phyloP scores from a whole-genome alignment of 768 basidiomycete species.

The Russula earlei region DNA sequence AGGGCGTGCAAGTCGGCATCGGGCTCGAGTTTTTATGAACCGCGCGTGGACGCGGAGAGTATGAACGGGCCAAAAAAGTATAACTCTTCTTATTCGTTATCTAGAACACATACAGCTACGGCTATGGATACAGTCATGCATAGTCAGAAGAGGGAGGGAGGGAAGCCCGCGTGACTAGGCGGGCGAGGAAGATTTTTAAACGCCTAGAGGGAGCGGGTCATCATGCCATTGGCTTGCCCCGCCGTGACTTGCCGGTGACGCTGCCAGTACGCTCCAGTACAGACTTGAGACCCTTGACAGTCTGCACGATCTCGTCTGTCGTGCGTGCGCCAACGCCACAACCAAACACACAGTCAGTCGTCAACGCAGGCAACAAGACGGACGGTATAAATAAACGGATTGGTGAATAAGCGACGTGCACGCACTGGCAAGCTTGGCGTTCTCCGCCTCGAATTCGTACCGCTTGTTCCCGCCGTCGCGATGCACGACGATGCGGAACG shows the following conservation, averaged over 20 bases:
- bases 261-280: conserved; percentile 58
- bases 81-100: conserved; percentile 5
- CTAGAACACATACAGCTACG: conserved; percentile 7
- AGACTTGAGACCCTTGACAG: conserved; percentile 54
- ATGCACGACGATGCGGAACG: conserved; percentile 85
- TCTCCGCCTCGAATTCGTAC: conserved; percentile 97
- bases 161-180: background rate
- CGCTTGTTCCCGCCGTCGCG: conserved; percentile 68
- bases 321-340: background rate
- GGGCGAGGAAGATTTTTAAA: background rate
- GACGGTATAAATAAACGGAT: too few species aligned
- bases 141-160: background rate
- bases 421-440: conserved; percentile 66
- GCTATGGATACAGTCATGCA: conserved; percentile 12
- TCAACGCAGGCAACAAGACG: background rate
- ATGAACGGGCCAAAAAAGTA: background rate
- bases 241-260: conserved; percentile 43
- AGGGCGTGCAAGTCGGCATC: conserved; percentile 74
- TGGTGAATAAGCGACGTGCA: conserved; percentile 6
- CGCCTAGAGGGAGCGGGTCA: background rate
- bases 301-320: conserved; percentile 69
- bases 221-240: conserved; percentile 41
- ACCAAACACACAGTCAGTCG: background rate
- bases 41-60: background rate
- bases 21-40: conserved; percentile 65